Conservation (phyloP, 352 stramenopile species). For the Phytophthora sojae region DNA sequence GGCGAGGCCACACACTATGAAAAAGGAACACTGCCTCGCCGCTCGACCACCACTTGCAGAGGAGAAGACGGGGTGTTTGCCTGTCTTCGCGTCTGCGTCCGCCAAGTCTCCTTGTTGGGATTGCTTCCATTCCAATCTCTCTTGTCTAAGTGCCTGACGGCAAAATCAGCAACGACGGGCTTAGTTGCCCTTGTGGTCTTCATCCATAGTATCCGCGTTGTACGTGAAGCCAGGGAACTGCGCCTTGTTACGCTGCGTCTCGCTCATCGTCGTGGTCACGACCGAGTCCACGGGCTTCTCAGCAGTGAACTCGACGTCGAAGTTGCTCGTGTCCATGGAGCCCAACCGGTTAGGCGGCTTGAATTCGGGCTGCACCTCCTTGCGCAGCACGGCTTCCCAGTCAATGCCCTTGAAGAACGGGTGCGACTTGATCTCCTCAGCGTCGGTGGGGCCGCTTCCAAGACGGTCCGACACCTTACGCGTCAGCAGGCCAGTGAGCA, state of each 20-base stretch:
- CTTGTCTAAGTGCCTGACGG: slow-evolving; percentile 42
- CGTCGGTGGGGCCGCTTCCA: slow-evolving; percentile 86
- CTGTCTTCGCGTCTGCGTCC: slow-evolving; percentile 27
- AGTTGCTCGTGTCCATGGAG: slow-evolving; percentile 94
- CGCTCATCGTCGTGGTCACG: slow-evolving; percentile 91
- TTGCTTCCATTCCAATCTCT: slow-evolving; percentile 38
- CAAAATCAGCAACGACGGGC: slow-evolving; percentile 20
- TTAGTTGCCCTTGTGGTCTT: slow-evolving; percentile 88
- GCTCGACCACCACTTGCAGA: slow-evolving; percentile 28
- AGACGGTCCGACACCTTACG: slow-evolving; percentile 90
- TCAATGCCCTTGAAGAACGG: slow-evolving; percentile 94
- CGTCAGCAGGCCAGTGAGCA: slow-evolving; percentile 87
- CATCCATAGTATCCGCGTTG: slow-evolving; percentile 89
- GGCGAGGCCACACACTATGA: slow-evolving; percentile 38
- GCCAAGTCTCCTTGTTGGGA: slow-evolving; percentile 27
- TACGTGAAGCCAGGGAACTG: slow-evolving; percentile 92
- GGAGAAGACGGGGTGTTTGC: slow-evolving; percentile 14
- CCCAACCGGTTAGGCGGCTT: slow-evolving; percentile 90
- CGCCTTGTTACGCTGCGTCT: slow-evolving; percentile 91
- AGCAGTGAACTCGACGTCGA: slow-evolving; percentile 94
- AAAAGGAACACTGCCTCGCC: slow-evolving; percentile 36
- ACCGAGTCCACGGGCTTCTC: slow-evolving; percentile 93
- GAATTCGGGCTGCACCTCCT: slow-evolving; percentile 92
- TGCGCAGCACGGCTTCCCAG: slow-evolving; percentile 90
- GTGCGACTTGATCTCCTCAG: slow-evolving; percentile 94